Base-by-base conservation (phyloP, 169 alveolate genomes). In the Cyclospora cayetanensis region DNA sequence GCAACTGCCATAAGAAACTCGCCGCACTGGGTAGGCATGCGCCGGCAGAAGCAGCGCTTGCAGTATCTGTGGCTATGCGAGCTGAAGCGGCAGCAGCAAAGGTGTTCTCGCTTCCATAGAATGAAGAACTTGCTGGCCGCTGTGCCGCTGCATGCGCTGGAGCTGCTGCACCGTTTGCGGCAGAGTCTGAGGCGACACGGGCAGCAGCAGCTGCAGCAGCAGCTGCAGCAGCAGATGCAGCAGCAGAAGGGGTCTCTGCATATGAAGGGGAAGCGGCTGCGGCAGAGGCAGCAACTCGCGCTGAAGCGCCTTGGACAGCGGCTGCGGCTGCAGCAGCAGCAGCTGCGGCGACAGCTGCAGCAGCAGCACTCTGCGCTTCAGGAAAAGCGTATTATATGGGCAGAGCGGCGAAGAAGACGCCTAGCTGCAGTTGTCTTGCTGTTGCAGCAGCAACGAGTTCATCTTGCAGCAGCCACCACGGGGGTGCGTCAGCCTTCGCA, bases 71-170 rank as follows among this genome's bases (percentile, higher is more conserved):
- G 72, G 72, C n/a, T 60, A 31, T 31, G n/a, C 35, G 72, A 60
- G 72, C 72, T 60, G 72, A n/a, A 60, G 72, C 72, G 72, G 72
- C 72, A 60, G 72, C 72, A 60, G 72, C 72, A 60, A n/a, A 12
- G n/a, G 12, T 12, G 18, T 12, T 60, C 72, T 12, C 27, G 35
- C 7, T 60, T n/a, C 0, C 18, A 2, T 60, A 5, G 35, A 0
- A 0, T 60, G 11, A 60, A n/a, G n/a, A 60, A n/a, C 18, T 9
- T 5, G 4, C 27, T 12, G 72, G 31, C 12, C 35, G 72, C 31
- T n/a, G 15, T 60, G 72, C 1, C 15, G 31, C 35, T 0, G 31
- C 72, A 5, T 12, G 34, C n/a, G n/a, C n/a, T 5, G 72, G 34
- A 60, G 72, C n/a, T 60, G 72, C 31, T 60, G 72, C 72, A 60